Evolutionary conservation across 176 grass and related monocot species (phyloP), one percentile per base, ranked within the genome.

Genomic region (Pharus latifolius): DNA sequence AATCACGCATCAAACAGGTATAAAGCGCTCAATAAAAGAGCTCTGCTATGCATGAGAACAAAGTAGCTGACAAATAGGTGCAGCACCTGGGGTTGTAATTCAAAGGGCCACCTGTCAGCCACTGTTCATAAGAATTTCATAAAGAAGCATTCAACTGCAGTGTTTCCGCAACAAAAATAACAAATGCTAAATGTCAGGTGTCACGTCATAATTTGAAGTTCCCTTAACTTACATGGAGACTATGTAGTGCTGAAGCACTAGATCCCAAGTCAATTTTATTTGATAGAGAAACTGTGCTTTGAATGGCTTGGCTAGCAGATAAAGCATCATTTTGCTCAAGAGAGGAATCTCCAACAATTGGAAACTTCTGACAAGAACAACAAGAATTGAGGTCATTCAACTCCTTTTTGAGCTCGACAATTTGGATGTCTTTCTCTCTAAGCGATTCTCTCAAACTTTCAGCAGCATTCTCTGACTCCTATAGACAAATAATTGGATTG

Each of bases 401-500:
- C 42, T 80, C 46, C 53, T 79, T 90, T 57, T 78, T 73, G 43
- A 90, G 67, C 56, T 82, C 57, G 57, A 79, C 59, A 17, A 74
- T 47, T 60, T 85, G 23, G 0, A 19, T 49, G 16, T 73, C 65
- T 51, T 87, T 70, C 52, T 60, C 69, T 77, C 45, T 73, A 47
- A 84, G 20, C 15, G 52, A 56, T 73, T 87, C 49, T 46, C 41
- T 83, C 48, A 83, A 53, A 52, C 27, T 77, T 68, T 69, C 43
- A 67, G 17, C 53, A 47, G 67, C 76, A 43, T 63, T 77, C 67
- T 91, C 80, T 10, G 83, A 91, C 25, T 81, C 88, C 88, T 91
- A 65, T 29, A 47, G 25, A 16, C 33, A 48, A 78, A 63, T 32
- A 73, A n/a, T 29, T 60, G 60, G 26, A 59, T 76, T 64, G 49